Evolutionary conservation across 2,329 filamentous ascomycete genomes (phyloP), one percentile per base, ranked within the genome.

Genomic region (Tolypocladium tundrense): DNA sequence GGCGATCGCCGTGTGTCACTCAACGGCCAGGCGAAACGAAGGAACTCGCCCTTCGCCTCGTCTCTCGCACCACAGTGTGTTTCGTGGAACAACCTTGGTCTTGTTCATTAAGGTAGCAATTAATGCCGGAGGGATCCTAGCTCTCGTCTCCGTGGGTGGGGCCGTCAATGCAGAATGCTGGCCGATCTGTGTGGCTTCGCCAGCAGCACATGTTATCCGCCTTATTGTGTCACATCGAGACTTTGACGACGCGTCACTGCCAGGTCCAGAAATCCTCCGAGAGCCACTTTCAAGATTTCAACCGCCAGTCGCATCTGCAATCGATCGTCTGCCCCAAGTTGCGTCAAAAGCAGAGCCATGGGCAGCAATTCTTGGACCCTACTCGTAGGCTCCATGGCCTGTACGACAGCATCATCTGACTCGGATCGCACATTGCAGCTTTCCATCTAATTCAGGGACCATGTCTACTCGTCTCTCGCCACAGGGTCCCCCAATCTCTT

Each of bases 401-500:
- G 3, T 19, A 24, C 21, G 42, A 14, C 24, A 27, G 42, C 42
- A 27, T 33, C 42, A 13, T 45, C 42, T 45, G 24, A n/a, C n/a
- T 43, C n/a, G n/a, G 8, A 21, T 45, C 5, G 42, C 42, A 27
- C 11, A 14, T 48, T 16, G 21, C 35, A 27, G 5, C 19, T 33
- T 51, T 16, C 19, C 42, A 4, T 50, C 35, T 10, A 37, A 14
- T 51, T n/a, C 48, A 19, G 16, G 16, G 27, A 33, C 27, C 9
- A 3, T 33, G 27, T 24, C 48, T 52, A 72, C 48, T 72, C 71
- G 43, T 70, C 66, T 59, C 70, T 69, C 1, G 58, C 57, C 43
- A 52, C 42, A 52, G 59, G 21, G 42, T 61, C 58, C 42, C 61
- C 60, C 61, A 80, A 73, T 60, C 70, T 73, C 70, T 70, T 78